These are phyloP conservation scores for Mortierella sp. DNA, from an alignment of 371 early-diverging fungal species.

Conservation along the genomic window DNA sequence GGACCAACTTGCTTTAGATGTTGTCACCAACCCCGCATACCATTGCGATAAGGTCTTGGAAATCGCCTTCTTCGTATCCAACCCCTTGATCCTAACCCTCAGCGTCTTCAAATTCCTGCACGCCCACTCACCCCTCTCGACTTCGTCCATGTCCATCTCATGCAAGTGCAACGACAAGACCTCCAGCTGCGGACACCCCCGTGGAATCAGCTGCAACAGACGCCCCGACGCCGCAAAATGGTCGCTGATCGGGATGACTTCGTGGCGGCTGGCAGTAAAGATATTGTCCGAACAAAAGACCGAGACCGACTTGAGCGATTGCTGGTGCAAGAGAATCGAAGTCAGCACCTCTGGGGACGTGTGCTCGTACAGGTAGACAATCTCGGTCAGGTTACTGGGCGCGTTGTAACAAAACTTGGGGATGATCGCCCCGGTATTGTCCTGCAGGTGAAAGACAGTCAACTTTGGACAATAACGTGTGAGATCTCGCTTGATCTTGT, in stretches of 20 bases:
- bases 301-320: not conserved
- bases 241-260: not conserved
- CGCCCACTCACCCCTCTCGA: not conserved
- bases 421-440: not conserved
- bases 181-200: not conserved
- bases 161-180: not conserved
- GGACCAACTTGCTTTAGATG: no score
- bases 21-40: not conserved
- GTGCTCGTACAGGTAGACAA: not conserved
- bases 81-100: not conserved
- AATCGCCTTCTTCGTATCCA: not conserved
- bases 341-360: not conserved
- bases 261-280: not conserved
- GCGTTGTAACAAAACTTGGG: not conserved
- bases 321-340: not conserved
- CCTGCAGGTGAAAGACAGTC: not conserved
- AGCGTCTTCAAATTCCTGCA: not conserved
- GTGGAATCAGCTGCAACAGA: not conserved
- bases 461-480: not conserved
- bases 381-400: not conserved
- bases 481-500: not conserved
- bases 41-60: not conserved
- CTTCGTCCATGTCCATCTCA: not conserved
- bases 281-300: not conserved
- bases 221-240: not conserved